Evolutionary conservation across 768 basidiomycete species (phyloP).

Genomic region (Auriculariales sp.): DNA sequence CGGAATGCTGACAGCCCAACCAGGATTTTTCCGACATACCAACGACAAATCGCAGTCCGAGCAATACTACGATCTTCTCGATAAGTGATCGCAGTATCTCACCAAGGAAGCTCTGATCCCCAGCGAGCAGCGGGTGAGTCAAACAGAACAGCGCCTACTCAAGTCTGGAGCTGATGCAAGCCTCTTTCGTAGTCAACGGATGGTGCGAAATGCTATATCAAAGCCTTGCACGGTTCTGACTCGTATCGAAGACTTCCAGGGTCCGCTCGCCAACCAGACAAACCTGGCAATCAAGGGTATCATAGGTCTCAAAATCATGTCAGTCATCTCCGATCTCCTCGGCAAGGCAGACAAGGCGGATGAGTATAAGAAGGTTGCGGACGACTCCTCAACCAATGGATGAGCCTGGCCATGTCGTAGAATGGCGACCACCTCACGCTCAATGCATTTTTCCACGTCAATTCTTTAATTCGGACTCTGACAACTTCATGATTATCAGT

Average conservation of each 20-base stretch:
- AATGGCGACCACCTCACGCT: slow-evolving; percentile 39
- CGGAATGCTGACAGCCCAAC: no score
- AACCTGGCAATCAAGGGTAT: slow-evolving; percentile 38
- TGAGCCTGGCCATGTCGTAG: slow-evolving; percentile 33
- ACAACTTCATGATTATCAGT: slow-evolving; percentile 19
- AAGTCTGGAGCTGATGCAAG: no score
- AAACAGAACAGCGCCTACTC: slow-evolving; percentile 8
- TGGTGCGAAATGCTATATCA: no score
- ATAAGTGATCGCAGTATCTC: slow-evolving; percentile 53
- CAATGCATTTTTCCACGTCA: slow-evolving; percentile 13
- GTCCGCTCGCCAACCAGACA: slow-evolving; percentile 39
- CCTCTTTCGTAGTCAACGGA: no score
- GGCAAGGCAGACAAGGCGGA: slow-evolving; percentile 22
- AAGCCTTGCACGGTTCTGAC: no score
- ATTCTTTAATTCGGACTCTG: background rate
- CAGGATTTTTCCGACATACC: no score
- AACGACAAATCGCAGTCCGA: no score
- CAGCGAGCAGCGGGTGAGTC: slow-evolving; percentile 20
- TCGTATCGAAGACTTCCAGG: slow-evolving; percentile 39
- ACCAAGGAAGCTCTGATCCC: slow-evolving; percentile 32
- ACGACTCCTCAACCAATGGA: slow-evolving; percentile 38
- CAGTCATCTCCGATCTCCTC: slow-evolving; percentile 24
- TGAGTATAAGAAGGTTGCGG: slow-evolving; percentile 34
- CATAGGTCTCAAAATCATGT: slow-evolving; percentile 28
- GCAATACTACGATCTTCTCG: slow-evolving; percentile 33